phyloP scores from a whole-genome alignment of 192 early-diverging fungal genomes.

The Coemansia aciculifera region DNA sequence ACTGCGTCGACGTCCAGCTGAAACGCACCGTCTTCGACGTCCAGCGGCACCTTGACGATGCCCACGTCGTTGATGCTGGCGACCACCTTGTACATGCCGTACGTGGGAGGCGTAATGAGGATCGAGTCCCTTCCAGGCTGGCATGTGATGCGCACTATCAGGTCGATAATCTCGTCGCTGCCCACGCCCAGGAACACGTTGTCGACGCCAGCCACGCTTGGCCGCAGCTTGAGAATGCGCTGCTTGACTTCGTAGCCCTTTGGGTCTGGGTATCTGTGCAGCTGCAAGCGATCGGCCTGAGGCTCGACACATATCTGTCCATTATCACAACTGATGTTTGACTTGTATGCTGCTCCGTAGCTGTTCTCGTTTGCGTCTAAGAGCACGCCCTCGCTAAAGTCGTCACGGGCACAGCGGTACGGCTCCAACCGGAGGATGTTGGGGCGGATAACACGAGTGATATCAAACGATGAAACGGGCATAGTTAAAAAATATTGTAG shows the following conservation, averaged over 20 bases:
- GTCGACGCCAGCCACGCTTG: slow-evolving; percentile 61
- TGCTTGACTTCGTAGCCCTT: slow-evolving; percentile 83
- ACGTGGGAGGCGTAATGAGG: slow-evolving; percentile 95
- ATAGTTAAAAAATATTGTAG: slow-evolving; percentile 11
- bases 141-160: slow-evolving; percentile 86
- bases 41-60: slow-evolving; percentile 82
- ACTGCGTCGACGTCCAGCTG: slow-evolving; percentile 50
- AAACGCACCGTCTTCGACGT: slow-evolving; percentile 64
- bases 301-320: slow-evolving; percentile 6
- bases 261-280: slow-evolving; percentile 97
- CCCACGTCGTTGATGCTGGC: slow-evolving; percentile 94
- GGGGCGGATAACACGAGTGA: slow-evolving; percentile 70
- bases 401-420: slow-evolving; percentile 98
- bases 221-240: slow-evolving; percentile 69
- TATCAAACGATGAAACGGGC: slow-evolving; percentile 52
- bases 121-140: slow-evolving; percentile 88
- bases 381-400: slow-evolving; percentile 89
- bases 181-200: slow-evolving; percentile 96
- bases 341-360: slow-evolving; percentile 66
- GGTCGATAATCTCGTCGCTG: slow-evolving; percentile 93
- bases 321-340: slow-evolving; percentile 36
- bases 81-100: slow-evolving; percentile 97
- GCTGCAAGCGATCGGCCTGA: slow-evolving; percentile 45
- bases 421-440: slow-evolving; percentile 82
- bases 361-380: slow-evolving; percentile 99